Conservation (phyloP, 2,329 filamentous ascomycete genomes). For the Trichoderma sp. region DNA sequence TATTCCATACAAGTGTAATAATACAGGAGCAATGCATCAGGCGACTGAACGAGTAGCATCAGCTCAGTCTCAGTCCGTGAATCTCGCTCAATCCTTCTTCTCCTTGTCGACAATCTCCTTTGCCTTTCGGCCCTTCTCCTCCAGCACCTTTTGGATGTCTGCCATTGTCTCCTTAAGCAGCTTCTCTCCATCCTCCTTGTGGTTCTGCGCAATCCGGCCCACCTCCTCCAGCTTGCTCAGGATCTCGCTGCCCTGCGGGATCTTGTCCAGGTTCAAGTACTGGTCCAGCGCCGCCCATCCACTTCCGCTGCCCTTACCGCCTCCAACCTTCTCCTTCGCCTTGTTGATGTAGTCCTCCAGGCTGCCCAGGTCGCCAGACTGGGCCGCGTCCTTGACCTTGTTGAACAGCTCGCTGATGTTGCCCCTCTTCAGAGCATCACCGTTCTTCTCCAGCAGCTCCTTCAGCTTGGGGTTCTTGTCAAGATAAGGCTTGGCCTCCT, state of each 20-base stretch:
- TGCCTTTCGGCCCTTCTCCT: constrained; percentile 59
- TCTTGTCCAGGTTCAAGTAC: constrained; percentile 66
- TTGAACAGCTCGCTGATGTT: constrained; percentile 66
- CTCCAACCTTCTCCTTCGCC: constrained; percentile 40
- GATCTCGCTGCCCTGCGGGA: constrained; percentile 66
- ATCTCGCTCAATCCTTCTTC: constrained; percentile 45
- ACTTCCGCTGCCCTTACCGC: constrained; percentile 49
- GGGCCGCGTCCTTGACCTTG: constrained; percentile 61
- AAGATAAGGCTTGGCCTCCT: constrained; percentile 70
- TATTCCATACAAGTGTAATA: not conserved
- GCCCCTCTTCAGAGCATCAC: constrained; percentile 66
- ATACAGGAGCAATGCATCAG: not conserved
- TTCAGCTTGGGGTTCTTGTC: constrained; percentile 79
- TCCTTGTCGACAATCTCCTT: constrained; percentile 61
- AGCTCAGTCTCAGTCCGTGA: not conserved
- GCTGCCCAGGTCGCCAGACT: constrained; percentile 60
- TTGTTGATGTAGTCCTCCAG: constrained; percentile 43
- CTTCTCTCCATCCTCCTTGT: constrained; percentile 69
- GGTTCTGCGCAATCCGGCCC: constrained; percentile 65
- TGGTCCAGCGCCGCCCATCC: constrained; percentile 57
- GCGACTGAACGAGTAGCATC: not conserved
- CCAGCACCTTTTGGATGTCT: constrained; percentile 65
- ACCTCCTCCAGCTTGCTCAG: constrained; percentile 67
- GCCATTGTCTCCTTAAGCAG: constrained; percentile 69
- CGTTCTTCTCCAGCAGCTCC: constrained; percentile 71